These are phyloP conservation scores for Stephania cephalantha DNA, from an alignment of 164 flowering plant species.

Conservation along the genomic window DNA sequence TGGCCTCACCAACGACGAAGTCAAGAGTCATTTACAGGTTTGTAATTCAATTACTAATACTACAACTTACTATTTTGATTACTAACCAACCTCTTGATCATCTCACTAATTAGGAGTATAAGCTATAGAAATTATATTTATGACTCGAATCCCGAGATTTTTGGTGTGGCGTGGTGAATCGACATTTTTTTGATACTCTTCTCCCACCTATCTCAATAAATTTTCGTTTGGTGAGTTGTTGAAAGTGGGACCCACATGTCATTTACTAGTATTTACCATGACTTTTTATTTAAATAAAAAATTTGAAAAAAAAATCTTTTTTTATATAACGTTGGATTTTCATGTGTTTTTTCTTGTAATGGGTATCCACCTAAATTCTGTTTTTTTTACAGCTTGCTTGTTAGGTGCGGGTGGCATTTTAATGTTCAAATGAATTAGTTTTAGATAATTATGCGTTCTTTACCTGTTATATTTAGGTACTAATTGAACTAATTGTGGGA, in stretches of 20 bases:
- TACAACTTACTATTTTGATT: not conserved
- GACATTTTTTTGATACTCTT: not conserved
- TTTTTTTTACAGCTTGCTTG: no score
- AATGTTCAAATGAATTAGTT: no score
- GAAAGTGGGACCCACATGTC: not conserved
- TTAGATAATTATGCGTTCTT: no score
- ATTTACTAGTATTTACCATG: no score
- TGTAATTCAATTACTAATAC: conserved; percentile 9
- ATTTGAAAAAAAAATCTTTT: no score
- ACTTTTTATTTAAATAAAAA: no score
- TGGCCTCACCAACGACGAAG: conserved; percentile 96
- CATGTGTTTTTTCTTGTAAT: not conserved
- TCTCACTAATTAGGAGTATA: not conserved
- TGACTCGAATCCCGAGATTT: no score
- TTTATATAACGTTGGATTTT: not conserved
- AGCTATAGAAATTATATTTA: no score
- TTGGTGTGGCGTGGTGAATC: conserved; percentile 11
- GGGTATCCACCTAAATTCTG: not conserved
- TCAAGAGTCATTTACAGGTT: conserved; percentile 98
- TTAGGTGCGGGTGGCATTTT: no score
- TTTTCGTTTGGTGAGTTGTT: not conserved
- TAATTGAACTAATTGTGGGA: no score
- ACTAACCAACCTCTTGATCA: not conserved
- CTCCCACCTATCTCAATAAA: no score
- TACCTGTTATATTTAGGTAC: no score